Evolutionary conservation across 805 yeast species (phyloP).

Genomic region (Ogataea dorogensis): DNA sequence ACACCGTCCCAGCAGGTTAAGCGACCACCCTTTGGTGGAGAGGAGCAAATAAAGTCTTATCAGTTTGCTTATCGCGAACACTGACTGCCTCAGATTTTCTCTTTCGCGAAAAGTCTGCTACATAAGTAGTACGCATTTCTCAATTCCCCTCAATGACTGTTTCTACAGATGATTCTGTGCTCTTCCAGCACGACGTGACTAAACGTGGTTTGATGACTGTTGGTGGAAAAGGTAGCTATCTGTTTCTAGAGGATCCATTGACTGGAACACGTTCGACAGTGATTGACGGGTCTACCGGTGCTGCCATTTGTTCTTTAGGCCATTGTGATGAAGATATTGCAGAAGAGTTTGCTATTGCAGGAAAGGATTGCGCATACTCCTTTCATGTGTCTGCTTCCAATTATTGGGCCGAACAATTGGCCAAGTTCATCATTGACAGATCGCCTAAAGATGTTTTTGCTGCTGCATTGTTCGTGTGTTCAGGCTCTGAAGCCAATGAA

Average conservation of each 20-base stretch:
- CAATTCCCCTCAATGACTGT: not conserved
- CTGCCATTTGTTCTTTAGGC: slow-evolving; percentile 45
- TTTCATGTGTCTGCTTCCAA: slow-evolving; percentile 31
- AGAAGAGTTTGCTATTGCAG: slow-evolving; percentile 35
- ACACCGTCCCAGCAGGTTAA: too few relatives aligned
- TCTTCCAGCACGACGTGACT: slow-evolving; percentile 41
- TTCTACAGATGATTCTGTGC: not conserved
- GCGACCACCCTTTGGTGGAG: too few relatives aligned
- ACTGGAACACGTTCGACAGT: slow-evolving; percentile 33
- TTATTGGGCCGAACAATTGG: slow-evolving; percentile 38
- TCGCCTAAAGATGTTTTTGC: slow-evolving; percentile 37
- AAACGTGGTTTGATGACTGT: slow-evolving; percentile 37
- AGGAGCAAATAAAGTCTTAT: too few relatives aligned
- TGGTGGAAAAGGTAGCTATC: slow-evolving; percentile 40
- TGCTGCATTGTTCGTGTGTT: slow-evolving; percentile 48
- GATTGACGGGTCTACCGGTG: slow-evolving; percentile 43
- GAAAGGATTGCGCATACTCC: slow-evolving; percentile 33
- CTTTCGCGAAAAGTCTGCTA: too few relatives aligned
- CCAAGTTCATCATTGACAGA: slow-evolving; percentile 39
- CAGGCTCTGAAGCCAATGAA: slow-evolving; percentile 78
- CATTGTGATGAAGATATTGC: slow-evolving; percentile 38
- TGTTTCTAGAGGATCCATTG: slow-evolving; percentile 40
- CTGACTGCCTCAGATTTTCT: too few relatives aligned
- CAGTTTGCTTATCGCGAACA: too few relatives aligned
- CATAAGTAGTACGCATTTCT: not conserved